A percentile compares a stretch with the other conserved stretches of the same genome.
Evolutionary conservation across 352 stramenopile species (phyloP).

Genomic region (Phytophthora nicotianae): DNA sequence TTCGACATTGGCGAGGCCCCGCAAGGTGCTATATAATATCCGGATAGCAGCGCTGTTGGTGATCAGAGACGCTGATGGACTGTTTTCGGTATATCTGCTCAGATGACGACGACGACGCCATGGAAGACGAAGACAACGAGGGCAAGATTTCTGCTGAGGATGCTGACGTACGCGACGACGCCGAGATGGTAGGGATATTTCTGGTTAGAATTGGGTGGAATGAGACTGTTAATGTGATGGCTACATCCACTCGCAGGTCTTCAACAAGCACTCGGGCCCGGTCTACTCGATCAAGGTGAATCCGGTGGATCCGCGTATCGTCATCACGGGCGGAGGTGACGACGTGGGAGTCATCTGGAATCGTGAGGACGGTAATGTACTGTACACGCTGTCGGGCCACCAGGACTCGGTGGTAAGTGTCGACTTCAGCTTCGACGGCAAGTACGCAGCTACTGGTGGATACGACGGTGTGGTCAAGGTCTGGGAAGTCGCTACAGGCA

Average conservation of each 20-base stretch:
- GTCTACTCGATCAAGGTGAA: slow-evolving; percentile 88
- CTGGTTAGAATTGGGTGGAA: neutral
- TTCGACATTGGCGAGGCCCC: slow-evolving; percentile 84
- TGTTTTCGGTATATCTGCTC: neutral
- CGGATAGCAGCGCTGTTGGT: neutral
- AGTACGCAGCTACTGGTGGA: slow-evolving; percentile 85
- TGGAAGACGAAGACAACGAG: slow-evolving; percentile 68
- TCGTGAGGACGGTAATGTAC: slow-evolving; percentile 74
- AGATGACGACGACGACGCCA: slow-evolving; percentile 73
- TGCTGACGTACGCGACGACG: slow-evolving; percentile 80
- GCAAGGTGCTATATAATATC: slow-evolving; percentile 46
- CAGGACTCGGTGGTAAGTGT: slow-evolving; percentile 85
- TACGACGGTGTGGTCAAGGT: slow-evolving; percentile 90
- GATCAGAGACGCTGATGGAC: neutral
- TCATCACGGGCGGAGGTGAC: slow-evolving; percentile 85
- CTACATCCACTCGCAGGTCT: slow-evolving; percentile 49
- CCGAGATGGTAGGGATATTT: slow-evolving; percentile 50
- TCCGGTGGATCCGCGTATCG: slow-evolving; percentile 76
- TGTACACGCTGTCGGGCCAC: slow-evolving; percentile 82
- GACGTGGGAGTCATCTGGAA: slow-evolving; percentile 89
- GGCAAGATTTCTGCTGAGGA: slow-evolving; percentile 64
- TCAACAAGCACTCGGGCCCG: slow-evolving; percentile 73
- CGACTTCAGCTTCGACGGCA: slow-evolving; percentile 88
- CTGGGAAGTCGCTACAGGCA: slow-evolving; percentile 88
- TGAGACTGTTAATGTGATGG: slow-evolving; percentile 8